Conservation (phyloP, 768 basidiomycete genomes). For the Lentinula edodes region DNA sequence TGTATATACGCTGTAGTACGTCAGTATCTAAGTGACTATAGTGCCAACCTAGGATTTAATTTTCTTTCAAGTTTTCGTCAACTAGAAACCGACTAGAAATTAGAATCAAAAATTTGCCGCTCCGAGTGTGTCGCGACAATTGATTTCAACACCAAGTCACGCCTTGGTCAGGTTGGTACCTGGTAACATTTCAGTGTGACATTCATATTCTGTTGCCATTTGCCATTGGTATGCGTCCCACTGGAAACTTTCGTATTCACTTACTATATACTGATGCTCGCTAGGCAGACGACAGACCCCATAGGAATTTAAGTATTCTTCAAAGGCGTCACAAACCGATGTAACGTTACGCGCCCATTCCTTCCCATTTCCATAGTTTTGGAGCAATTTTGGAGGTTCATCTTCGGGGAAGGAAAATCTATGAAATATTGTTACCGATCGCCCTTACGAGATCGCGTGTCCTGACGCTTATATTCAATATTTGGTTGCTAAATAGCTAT, state of each 20-base stretch:
- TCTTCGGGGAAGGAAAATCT: background rate
- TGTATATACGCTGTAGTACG: no score
- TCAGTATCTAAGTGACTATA: background rate
- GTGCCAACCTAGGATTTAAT: background rate
- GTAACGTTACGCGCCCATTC: background rate
- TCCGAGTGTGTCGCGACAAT: background rate
- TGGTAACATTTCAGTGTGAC: background rate
- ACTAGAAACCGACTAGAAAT: background rate
- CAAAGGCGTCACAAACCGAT: background rate
- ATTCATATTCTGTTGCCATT: background rate
- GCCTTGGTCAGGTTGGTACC: background rate
- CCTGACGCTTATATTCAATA: background rate
- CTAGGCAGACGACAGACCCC: background rate
- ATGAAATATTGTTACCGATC: constrained; percentile 5
- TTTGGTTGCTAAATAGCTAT: constrained; percentile 5
- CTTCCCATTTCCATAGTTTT: background rate
- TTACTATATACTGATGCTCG: background rate
- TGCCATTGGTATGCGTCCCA: background rate
- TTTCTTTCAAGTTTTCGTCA: background rate
- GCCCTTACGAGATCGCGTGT: constrained; percentile 2
- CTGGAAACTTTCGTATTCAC: background rate
- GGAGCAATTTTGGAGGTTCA: background rate
- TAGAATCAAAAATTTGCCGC: background rate
- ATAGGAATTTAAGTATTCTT: background rate
- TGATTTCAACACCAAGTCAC: no score